Evolutionary conservation across 2,329 filamentous ascomycete genomes (phyloP), one percentile per base, ranked within the genome.

Genomic region (Sclerotinia subarctica): DNA sequence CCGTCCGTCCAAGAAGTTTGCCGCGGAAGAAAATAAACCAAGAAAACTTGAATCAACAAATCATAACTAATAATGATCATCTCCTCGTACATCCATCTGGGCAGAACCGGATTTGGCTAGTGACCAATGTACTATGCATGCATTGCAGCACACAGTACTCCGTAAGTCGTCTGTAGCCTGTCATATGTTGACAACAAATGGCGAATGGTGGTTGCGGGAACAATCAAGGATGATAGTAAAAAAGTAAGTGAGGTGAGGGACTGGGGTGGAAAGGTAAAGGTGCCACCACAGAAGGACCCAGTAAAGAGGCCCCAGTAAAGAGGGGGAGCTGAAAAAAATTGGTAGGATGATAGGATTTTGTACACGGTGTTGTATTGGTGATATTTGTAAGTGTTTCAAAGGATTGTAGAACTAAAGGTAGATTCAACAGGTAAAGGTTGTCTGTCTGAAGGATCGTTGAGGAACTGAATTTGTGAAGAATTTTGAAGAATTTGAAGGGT

Each of bases 141-240:
- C 54, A 26, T 44, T 24, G 42, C 35, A 26, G 26, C 38, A 42
- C 17, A 42, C 38, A 42, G 38, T 42, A 42, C 38, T 42, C 38
- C 38, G 2, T 15, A 42, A 42, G 5, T 17, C 13, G 38, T 4
- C 13, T 57, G 24, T 29, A 57, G 52, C 52, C 63, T 65, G 24
- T 65, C n/a, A 65, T 19, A 47, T 35, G 52, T 26, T 58, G 63
- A 65, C 63, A 54, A 64, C 62, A 51, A 54, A 53, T 42, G 44
- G 11, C 21, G 42, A 47, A 17, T 52, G 24, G 15, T 42, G 8
- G 13, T 51, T 44, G n/a, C 19, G 35, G 46, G 57, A 46, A 42
- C 3, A 17, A 42, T 42, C 38, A 42, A 42, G 38, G 38, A 42
- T 42, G 38, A 42, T 42, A 5, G 2, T 42, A 15, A 42, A 42